Conservation (phyloP, 2,329 filamentous ascomycete genomes). For the Diaporthe sp. region DNA sequence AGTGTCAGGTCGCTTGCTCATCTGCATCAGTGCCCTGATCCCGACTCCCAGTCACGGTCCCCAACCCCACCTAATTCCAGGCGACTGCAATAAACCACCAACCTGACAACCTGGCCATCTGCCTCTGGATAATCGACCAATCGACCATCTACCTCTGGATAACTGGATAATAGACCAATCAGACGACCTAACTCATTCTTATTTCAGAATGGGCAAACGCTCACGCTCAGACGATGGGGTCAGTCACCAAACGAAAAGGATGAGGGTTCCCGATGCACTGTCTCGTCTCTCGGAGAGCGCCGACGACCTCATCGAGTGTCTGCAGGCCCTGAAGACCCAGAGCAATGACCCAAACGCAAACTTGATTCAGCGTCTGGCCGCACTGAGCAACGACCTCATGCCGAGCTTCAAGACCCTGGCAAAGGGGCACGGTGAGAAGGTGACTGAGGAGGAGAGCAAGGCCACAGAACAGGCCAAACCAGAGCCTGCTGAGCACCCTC, state of each 20-base stretch:
- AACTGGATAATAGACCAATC: slow-evolving; percentile 25
- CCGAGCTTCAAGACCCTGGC: slow-evolving; percentile 29
- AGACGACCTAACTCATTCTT: neutral
- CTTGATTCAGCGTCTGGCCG: slow-evolving; percentile 39
- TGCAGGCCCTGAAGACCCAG: slow-evolving; percentile 44
- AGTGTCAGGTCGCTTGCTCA: neutral
- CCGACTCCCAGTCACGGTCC: neutral
- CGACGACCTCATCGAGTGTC: slow-evolving; percentile 51
- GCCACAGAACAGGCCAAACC: neutral
- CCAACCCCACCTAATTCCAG: neutral
- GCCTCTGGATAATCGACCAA: slow-evolving; percentile 14
- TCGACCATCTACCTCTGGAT: neutral
- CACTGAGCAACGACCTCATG: slow-evolving; percentile 34
- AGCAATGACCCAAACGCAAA: slow-evolving; percentile 23
- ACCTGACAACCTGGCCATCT: neutral
- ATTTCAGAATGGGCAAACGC: slow-evolving; percentile 51
- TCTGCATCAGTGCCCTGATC: neutral
- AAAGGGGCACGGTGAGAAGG: slow-evolving; percentile 1
- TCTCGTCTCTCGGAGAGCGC: slow-evolving; percentile 46
- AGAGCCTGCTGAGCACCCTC: slow-evolving; percentile 32
- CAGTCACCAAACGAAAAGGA: slow-evolving; percentile 35
- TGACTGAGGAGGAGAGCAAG: neutral
- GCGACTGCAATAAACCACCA: too few species aligned
- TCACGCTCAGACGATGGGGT: slow-evolving; percentile 38
- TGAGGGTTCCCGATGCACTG: slow-evolving; percentile 40